phyloP scores from a whole-genome alignment of 2,329 filamentous ascomycete genomes.

The Aureobasidium mangrovei region DNA sequence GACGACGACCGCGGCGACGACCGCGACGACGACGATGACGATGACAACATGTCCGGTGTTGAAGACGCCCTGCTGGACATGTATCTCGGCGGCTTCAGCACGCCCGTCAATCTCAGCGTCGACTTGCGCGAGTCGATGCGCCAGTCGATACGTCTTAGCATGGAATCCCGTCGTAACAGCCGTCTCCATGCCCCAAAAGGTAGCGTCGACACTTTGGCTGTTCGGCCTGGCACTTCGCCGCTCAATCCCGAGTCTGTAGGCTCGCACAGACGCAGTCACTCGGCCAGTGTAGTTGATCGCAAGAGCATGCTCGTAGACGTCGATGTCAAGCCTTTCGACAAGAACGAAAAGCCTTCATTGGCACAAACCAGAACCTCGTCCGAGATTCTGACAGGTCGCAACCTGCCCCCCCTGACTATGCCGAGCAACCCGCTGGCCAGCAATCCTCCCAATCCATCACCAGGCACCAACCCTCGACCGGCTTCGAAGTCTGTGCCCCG shows the following conservation, averaged over 20 bases:
- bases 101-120: conserved; percentile 10
- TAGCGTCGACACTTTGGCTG: background rate
- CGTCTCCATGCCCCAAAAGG: background rate
- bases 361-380: conserved; percentile 9
- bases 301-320: conserved; percentile 5
- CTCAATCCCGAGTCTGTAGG: conserved; percentile 26
- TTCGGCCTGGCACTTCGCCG: conserved; percentile 6
- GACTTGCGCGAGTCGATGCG: conserved; percentile 4
- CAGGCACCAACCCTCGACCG: background rate
- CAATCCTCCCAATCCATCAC: background rate
- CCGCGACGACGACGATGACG: conserved; percentile 34
- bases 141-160: conserved; percentile 3
- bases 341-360: conserved; percentile 2
- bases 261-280: conserved; percentile 16
- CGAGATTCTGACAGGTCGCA: conserved; percentile 2
- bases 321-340: conserved; percentile 8
- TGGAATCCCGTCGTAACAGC: conserved; percentile 3
- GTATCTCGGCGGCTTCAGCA: conserved; percentile 49
- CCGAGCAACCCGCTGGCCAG: background rate
- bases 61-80: conserved; percentile 47
- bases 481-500: conserved; percentile 36
- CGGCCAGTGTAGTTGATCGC: conserved; percentile 11
- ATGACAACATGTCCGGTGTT: conserved; percentile 36
- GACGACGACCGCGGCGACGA: conserved; percentile 24
- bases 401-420: background rate